Evolutionary conservation across 441 rosid species (phyloP).

Genomic region (Populus trichocarpa): DNA sequence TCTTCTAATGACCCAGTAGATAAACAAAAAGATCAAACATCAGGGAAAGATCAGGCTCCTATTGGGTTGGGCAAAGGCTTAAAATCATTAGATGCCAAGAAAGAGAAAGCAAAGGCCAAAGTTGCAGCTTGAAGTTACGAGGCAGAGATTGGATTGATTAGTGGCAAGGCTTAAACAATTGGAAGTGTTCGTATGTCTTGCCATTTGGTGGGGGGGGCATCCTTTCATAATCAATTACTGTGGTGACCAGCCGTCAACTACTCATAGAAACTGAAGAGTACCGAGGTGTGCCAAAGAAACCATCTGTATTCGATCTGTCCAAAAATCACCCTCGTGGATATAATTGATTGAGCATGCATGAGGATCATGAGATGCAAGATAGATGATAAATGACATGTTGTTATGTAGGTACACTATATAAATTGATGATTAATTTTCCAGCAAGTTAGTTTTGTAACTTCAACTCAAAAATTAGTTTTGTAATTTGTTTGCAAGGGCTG

Average conservation of each 20-base stretch:
- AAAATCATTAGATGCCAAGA: conserved; percentile 72
- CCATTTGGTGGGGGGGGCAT: background rate
- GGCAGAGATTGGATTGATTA: background rate
- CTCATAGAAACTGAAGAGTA: background rate
- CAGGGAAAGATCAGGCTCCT: conserved; percentile 52
- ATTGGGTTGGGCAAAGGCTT: conserved; percentile 81
- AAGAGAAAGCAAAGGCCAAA: conserved; percentile 62
- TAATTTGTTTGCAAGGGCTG: too few relatives aligned
- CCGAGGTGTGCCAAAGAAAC: background rate
- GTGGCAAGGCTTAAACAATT: background rate
- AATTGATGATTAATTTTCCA: background rate
- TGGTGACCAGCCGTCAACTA: background rate
- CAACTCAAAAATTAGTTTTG: too few relatives aligned
- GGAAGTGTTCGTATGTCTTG: background rate
- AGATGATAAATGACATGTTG: background rate
- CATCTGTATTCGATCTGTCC: conserved; percentile 4
- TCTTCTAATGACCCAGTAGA: conserved; percentile 32
- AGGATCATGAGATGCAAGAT: background rate
- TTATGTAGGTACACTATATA: background rate
- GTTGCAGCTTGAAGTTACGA: conserved; percentile 27
- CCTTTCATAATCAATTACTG: background rate
- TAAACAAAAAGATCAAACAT: conserved; percentile 28
- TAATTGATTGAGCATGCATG: background rate
- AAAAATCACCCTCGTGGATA: conserved; percentile 9
- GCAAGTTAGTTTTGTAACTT: background rate